Base-by-base conservation (phyloP, 1,139 yeast species). In the Debaryomyces coudertii region DNA sequence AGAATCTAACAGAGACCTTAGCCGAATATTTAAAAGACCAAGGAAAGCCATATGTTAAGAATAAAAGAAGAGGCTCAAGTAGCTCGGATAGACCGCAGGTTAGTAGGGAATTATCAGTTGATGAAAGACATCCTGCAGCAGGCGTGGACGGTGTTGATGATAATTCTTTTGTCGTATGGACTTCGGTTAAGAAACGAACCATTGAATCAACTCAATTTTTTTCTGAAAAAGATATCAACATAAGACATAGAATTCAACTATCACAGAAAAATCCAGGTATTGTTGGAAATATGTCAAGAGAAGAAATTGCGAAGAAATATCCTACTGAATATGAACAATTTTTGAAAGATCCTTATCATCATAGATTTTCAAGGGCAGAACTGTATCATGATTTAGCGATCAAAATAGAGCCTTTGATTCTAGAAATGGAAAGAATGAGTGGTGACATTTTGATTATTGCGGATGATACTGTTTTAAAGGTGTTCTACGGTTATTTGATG, bases 311-410 rank as follows among this genome's bases (percentile, higher is more conserved):
- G 51, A 61, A 65, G 37, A 69, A 73, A 53, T 89, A 71, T 59
- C 95, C 96, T 0, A 77, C 72, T 2, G 97, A 90, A 55, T 87
- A 77, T 60, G 76, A 73, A 48, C 84, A 80, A 56, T 88, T 83
- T 60, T 50, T 69, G 46, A 71, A 74, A 50, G 97, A 92, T 63
- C 97, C 97, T 2, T 95, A 93, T 62, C 97, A 93, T 64, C 93
- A 87, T 63, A 76, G 99, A 48, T 93, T 82, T 63, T 90, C 97
- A 6, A 77, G 98, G 46, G 90, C 96, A 0, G 99, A 93, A 66
- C 88, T 95, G 46, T 93, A 90, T 62, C 99, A 93, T 65, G 99
- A 93, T 65, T 76, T 95, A 47, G 98, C 99, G 0, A 87, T 93
- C 37, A 84, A 96, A 55, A 82, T 95, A 67, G 99, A 95, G 66